Conservation (phyloP, 2,329 filamentous ascomycete genomes). For the Colletotrichum abscissum region DNA sequence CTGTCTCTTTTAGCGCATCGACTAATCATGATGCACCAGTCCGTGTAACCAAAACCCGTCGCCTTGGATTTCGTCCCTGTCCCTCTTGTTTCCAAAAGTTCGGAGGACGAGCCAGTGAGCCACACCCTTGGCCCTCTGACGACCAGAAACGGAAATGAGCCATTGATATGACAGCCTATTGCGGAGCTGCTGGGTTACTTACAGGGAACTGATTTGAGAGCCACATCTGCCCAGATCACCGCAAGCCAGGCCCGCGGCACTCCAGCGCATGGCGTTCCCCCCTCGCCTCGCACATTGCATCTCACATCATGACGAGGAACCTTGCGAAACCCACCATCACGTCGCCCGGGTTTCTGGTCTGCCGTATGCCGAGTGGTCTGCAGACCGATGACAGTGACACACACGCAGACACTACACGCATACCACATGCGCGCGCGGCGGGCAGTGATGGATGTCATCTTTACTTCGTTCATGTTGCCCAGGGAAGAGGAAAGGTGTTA, state of each 20-base stretch:
- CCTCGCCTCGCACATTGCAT: neutral
- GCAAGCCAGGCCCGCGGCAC: neutral
- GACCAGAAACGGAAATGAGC: conserved; percentile 21
- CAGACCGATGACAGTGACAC: conserved; percentile 21
- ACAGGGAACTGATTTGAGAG: neutral
- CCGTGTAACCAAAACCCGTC: conserved; percentile 22
- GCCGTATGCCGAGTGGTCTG: conserved; percentile 14
- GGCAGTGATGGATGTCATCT: neutral
- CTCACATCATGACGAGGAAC: conserved; percentile 14
- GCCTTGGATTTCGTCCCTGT: conserved; percentile 23
- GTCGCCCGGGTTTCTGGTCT: conserved; percentile 8
- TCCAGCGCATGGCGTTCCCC: conserved; percentile 10
- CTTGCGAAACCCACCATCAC: conserved; percentile 7
- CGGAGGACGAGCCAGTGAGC: conserved; percentile 32
- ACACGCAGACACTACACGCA: neutral
- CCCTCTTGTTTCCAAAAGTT: conserved; percentile 5
- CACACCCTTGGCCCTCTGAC: conserved; percentile 14
- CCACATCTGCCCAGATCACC: conserved; percentile 7
- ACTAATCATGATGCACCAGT: conserved; percentile 14
- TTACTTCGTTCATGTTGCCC: neutral
- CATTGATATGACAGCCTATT: conserved; percentile 17
- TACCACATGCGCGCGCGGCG: neutral
- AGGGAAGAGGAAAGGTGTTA: conserved; percentile 8
- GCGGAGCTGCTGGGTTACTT: neutral
- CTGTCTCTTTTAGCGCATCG: conserved; percentile 22